phyloP scores from a whole-genome alignment of 1,284 basidiomycete genomes.

The Termitomyces sp. region DNA sequence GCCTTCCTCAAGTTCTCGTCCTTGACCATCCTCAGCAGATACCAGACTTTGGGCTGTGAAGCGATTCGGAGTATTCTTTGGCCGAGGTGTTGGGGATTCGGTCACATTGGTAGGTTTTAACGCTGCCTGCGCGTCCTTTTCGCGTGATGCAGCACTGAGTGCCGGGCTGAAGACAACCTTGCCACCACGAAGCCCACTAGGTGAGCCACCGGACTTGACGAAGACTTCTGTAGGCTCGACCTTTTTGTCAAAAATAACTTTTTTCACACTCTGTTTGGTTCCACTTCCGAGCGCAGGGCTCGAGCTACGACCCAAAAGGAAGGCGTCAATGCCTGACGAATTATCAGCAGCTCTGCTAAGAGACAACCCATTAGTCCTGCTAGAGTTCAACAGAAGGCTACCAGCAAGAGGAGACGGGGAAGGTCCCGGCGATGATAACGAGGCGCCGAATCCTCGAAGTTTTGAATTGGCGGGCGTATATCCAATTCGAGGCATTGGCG shows the following conservation, averaged over 20 bases:
- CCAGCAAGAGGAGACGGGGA: constrained; percentile 30
- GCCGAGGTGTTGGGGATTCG: constrained; percentile 40
- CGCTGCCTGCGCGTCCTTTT: constrained; percentile 50
- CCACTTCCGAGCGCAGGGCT: constrained; percentile 70
- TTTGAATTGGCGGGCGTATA: constrained; percentile 63
- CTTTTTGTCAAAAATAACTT: constrained; percentile 84
- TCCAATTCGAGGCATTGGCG: constrained; percentile 56
- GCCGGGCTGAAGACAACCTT: constrained; percentile 71
- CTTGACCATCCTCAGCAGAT: constrained; percentile 16
- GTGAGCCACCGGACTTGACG: constrained; percentile 45
- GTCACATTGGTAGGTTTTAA: constrained; percentile 21
- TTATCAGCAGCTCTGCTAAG: constrained; percentile 40
- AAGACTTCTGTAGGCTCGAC: constrained; percentile 69
- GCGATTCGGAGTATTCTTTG: constrained; percentile 36
- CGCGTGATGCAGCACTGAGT: constrained; percentile 65
- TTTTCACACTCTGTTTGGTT: constrained; percentile 87
- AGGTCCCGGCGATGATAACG: constrained; percentile 21
- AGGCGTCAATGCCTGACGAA: constrained; percentile 31
- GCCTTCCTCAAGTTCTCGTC: constrained; percentile 60
- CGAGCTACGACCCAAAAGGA: constrained; percentile 53
- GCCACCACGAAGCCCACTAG: constrained; percentile 32
- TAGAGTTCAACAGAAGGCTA: constrained; percentile 42
- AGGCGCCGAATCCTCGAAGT: constrained; percentile 64
- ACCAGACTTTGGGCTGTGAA: constrained; percentile 43
- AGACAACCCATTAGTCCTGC: constrained; percentile 47